Conservation (phyloP, 768 basidiomycete species). For the Tricholoma hemisulphureum region DNA sequence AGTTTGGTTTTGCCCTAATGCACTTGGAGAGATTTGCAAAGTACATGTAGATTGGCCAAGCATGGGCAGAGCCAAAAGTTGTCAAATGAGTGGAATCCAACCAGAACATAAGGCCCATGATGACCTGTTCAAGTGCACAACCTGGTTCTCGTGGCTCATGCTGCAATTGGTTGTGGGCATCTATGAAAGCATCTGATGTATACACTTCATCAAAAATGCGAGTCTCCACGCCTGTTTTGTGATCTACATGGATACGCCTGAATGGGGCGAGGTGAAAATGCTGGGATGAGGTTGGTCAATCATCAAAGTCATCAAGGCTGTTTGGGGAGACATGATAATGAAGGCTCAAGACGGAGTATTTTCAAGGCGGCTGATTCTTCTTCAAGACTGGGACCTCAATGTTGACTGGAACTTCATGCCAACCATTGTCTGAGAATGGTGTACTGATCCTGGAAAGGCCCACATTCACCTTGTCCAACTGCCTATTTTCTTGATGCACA, state of each 20-base stretch:
- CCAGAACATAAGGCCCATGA: constrained; percentile 27
- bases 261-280: constrained; percentile 26
- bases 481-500: no score
- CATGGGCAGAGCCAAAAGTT: constrained; percentile 30
- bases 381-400: constrained; percentile 24
- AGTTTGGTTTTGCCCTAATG: constrained; percentile 24
- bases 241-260: constrained; percentile 12
- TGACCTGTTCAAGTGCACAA: constrained; percentile 26
- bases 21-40: constrained; percentile 45
- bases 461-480: no score
- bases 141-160: constrained; percentile 18
- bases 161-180: constrained; percentile 30
- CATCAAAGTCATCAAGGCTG: no score
- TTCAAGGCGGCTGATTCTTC: no score
- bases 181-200: constrained; percentile 29
- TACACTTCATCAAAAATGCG: constrained; percentile 29
- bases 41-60: constrained; percentile 41
- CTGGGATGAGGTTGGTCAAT: no score
- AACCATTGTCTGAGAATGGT: no score
- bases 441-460: no score
- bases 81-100: constrained; percentile 26
- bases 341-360: no score
- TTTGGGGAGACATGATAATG: no score
- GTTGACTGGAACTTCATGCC: background rate
- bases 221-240: constrained; percentile 11